phyloP scores from a whole-genome alignment of 139 green algal species.

The Picochlorum sp. region DNA sequence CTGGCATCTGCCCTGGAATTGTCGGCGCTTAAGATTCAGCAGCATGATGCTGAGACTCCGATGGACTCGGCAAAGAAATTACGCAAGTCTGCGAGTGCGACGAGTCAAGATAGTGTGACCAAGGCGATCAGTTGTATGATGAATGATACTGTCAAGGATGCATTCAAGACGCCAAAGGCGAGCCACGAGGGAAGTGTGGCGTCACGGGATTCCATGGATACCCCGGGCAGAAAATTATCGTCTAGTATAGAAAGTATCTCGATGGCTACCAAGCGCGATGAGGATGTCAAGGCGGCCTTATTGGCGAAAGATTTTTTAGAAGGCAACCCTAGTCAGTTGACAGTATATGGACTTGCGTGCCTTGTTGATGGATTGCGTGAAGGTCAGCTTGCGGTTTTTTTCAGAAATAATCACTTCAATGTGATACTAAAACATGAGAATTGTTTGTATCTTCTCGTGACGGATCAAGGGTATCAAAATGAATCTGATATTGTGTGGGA shows the following conservation, averaged over 20 bases:
- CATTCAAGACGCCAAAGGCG: slow-evolving; percentile 3
- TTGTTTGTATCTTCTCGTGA: slow-evolving; percentile 81
- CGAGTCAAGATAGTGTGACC: slow-evolving; percentile 17
- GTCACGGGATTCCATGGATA: neutral
- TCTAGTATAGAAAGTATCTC: neutral
- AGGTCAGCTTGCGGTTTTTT: slow-evolving; percentile 76
- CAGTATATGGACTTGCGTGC: slow-evolving; percentile 50
- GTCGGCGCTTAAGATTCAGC: neutral
- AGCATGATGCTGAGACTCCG: neutral
- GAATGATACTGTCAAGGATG: slow-evolving; percentile 19
- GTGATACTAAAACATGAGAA: slow-evolving; percentile 65
- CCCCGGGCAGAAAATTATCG: neutral
- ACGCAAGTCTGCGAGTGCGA: neutral
- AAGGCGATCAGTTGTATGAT: slow-evolving; percentile 24
- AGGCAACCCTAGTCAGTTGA: slow-evolving; percentile 72
- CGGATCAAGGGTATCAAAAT: slow-evolving; percentile 72
- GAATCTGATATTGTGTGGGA: slow-evolving; percentile 87
- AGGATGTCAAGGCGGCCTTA: slow-evolving; percentile 19
- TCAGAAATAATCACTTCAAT: slow-evolving; percentile 95
- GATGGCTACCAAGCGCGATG: neutral
- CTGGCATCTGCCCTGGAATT: neutral
- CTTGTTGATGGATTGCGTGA: slow-evolving; percentile 49
- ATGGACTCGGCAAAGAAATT: neutral
- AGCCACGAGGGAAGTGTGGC: neutral
- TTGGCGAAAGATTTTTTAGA: slow-evolving; percentile 68